Conservation (phyloP, 2,329 filamentous ascomycete genomes). For the Xylaria sp. region DNA sequence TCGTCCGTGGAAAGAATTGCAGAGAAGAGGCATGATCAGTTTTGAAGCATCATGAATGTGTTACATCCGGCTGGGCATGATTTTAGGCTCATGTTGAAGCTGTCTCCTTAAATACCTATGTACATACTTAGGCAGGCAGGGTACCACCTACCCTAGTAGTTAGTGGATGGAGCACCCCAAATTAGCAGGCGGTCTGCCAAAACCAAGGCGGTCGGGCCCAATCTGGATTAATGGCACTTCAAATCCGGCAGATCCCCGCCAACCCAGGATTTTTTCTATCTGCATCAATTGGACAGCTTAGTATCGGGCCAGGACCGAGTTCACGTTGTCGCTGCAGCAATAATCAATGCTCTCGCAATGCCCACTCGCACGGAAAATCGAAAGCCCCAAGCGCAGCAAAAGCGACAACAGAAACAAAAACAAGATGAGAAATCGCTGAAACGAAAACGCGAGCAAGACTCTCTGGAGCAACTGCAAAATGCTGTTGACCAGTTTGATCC, state of each 20-base stretch:
- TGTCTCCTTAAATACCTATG: slow-evolving; percentile 9
- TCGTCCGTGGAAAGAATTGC: background rate
- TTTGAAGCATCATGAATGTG: background rate
- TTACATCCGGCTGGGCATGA: background rate
- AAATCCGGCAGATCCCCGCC: slow-evolving; percentile 45
- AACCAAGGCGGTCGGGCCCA: slow-evolving; percentile 40
- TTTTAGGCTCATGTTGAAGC: background rate
- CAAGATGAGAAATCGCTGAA: slow-evolving; percentile 52
- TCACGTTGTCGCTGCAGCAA: slow-evolving; percentile 2
- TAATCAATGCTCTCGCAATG: slow-evolving; percentile 39
- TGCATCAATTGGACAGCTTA: slow-evolving; percentile 15
- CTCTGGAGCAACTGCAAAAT: slow-evolving; percentile 54
- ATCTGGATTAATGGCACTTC: slow-evolving; percentile 15
- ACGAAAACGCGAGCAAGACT: slow-evolving; percentile 56
- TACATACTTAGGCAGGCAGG: background rate
- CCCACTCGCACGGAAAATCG: slow-evolving; percentile 41
- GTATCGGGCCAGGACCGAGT: background rate
- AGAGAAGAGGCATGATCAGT: background rate
- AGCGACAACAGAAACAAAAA: slow-evolving; percentile 46
- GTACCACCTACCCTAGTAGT: too few species aligned
- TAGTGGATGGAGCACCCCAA: background rate
- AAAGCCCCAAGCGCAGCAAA: slow-evolving; percentile 31
- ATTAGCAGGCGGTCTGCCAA: slow-evolving; percentile 31
- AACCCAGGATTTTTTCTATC: slow-evolving; percentile 40
- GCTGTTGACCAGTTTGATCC: slow-evolving; percentile 62